Conservation (phyloP, 2,329 filamentous ascomycete genomes). For the Gyromitra esculenta region DNA sequence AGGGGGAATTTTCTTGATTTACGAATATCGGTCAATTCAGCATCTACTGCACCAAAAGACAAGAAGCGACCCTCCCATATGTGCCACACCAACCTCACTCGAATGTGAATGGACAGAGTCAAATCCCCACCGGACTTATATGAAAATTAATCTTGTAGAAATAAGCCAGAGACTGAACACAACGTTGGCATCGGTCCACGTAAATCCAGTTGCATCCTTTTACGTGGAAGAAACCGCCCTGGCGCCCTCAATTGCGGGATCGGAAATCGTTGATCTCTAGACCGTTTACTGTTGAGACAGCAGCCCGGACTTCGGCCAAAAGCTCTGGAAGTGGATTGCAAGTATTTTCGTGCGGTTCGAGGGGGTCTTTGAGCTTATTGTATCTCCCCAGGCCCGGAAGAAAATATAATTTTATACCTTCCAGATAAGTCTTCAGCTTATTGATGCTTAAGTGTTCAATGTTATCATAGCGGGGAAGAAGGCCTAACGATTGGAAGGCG, state of each 20-base stretch:
- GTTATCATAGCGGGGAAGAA: background rate
- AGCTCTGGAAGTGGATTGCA: constrained; percentile 32
- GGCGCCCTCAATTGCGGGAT: background rate
- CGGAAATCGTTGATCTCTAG: constrained; percentile 15
- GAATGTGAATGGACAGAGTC: too few species aligned
- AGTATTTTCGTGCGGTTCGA: constrained; percentile 10
- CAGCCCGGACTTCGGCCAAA: constrained; percentile 18
- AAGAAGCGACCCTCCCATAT: too few species aligned
- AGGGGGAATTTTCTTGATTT: too few species aligned
- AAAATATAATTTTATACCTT: constrained; percentile 15
- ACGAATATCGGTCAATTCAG: too few species aligned
- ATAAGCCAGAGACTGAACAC: too few species aligned
- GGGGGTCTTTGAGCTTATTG: too few species aligned
- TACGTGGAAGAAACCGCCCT: background rate
- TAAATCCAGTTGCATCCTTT: background rate
- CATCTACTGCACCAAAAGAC: too few species aligned
- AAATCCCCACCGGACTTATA: too few species aligned
- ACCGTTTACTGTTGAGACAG: constrained; percentile 5
- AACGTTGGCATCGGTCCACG: too few species aligned
- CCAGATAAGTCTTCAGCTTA: background rate
- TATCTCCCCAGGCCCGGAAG: background rate
- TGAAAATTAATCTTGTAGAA: too few species aligned
- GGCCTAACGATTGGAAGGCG: background rate
- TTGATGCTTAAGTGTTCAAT: constrained; percentile 2
- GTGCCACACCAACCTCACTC: too few species aligned